A percentile compares a stretch with the other conserved stretches of the same genome.
These are phyloP conservation scores for Ottelia alismoides DNA, from an alignment of 106 monocot genomes.

Conservation along the genomic window DNA sequence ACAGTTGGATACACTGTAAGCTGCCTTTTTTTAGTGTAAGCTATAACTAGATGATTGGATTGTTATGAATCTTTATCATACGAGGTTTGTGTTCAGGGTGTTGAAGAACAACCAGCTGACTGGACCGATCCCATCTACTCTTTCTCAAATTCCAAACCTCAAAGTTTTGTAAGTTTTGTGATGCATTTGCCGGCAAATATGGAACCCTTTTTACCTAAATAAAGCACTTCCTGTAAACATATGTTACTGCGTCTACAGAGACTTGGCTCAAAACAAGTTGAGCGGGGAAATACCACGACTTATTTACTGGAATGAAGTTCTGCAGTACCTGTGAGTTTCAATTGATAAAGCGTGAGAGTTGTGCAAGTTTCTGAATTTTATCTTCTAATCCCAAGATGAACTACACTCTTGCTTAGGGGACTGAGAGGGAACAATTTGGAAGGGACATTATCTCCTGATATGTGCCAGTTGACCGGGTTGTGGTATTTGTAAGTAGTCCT, in stretches of 20 bases:
- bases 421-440: slow-evolving; percentile 72
- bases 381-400: too few relatives aligned
- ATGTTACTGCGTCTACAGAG: too few relatives aligned
- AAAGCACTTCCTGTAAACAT: too few relatives aligned
- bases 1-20: slow-evolving; percentile 74
- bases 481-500: slow-evolving; percentile 94
- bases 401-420: too few relatives aligned
- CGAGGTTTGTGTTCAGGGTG: slow-evolving; percentile 24
- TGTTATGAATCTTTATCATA: too few relatives aligned
- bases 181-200: too few relatives aligned
- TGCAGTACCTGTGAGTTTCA: slow-evolving; percentile 89
- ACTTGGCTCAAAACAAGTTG: slow-evolving; percentile 84
- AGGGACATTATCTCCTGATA: slow-evolving; percentile 71
- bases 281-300: slow-evolving; percentile 91
- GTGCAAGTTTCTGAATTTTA: too few relatives aligned
- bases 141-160: slow-evolving; percentile 90
- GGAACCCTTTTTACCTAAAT: too few relatives aligned
- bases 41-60: too few relatives aligned
- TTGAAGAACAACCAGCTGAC: slow-evolving; percentile 79
- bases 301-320: slow-evolving; percentile 97
- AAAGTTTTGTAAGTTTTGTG: slow-evolving; percentile 65
- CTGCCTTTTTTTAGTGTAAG: too few relatives aligned
- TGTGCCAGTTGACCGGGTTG: slow-evolving; percentile 91
- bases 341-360: too few relatives aligned
- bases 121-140: slow-evolving; percentile 85